Base-by-base conservation (phyloP, 345 rosid species). In the Iberis pinnata region DNA sequence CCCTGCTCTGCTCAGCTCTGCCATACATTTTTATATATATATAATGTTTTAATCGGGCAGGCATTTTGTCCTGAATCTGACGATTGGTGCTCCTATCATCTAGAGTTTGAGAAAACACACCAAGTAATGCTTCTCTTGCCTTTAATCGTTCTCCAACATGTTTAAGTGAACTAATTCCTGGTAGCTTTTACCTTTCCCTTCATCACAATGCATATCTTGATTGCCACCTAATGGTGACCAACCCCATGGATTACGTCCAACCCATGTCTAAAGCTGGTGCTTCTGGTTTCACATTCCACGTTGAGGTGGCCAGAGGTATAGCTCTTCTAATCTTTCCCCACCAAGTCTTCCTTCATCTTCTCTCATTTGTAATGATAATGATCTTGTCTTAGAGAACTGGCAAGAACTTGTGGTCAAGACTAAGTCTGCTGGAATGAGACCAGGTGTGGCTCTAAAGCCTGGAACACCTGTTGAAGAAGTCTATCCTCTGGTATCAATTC, bases 251-350 rank as follows among this genome's bases (percentile, higher is more conserved):
- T 77, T 89, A 89, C 60, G 75, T 89, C 18, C 81, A 89, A 60
- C 78, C 76, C 24, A 58, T 89, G 50, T 79, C 74, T 26, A 78
- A 83, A 53, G 89, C 96, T 40, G 96, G 96, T 27, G 98, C 96
- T n/a, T 87, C 98, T 17, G 87, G 96, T 53, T 87, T 90, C 70
- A 90, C 98, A 16, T 90, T 90, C 79, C 98, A 90, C 38, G 70
- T 90, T 43, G 96, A 90, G 70, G 85, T 60, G 35, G 76, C 96
- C 52, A 76, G 63, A 82, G 95, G 98, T 47, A 64, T n/a, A 22
- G 25, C 3, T 22, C n/a, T n/a, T n/a, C n/a, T 2, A 6, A 22
- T 22, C 3, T 6, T 2, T 22, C 3, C 25, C 25, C 6, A 22
- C 25, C 25, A 2, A 22, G n/a, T n/a, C 25, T 22, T 22, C 25